Conservation (phyloP, 2,329 filamentous ascomycete genomes). For the Cytospora leucostoma region DNA sequence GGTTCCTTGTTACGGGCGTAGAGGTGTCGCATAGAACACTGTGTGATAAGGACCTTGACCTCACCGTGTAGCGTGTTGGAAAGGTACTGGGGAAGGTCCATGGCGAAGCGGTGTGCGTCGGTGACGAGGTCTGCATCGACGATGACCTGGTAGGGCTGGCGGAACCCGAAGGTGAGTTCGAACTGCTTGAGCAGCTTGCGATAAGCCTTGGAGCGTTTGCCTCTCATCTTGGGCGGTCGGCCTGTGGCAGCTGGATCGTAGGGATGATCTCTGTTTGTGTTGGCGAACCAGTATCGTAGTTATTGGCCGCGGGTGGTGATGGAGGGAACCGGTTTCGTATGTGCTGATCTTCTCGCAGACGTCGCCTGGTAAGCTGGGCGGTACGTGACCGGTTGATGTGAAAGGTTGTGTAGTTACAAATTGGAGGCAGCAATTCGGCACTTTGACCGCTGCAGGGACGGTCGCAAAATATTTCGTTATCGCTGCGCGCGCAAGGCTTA, state of each 20-base stretch:
- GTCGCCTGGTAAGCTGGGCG: neutral
- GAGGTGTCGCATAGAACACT: conserved; percentile 72
- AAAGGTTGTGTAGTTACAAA: neutral
- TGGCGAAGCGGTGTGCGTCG: conserved; percentile 81
- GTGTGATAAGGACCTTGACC: conserved; percentile 72
- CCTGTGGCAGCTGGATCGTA: conserved; percentile 9
- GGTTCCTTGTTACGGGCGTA: conserved; percentile 63
- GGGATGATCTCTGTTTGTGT: neutral
- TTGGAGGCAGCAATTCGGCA: neutral
- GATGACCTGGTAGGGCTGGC: conserved; percentile 90
- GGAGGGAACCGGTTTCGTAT: too few relatives aligned
- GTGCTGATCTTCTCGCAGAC: neutral
- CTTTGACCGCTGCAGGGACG: neutral
- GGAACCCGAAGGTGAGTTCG: conserved; percentile 83
- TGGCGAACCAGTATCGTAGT: neutral
- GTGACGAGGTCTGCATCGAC: conserved; percentile 84
- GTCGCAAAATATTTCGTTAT: conserved; percentile 25
- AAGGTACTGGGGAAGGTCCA: conserved; percentile 63
- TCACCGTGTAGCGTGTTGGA: conserved; percentile 61
- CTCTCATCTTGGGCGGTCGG: conserved; percentile 43
- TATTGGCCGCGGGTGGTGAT: neutral
- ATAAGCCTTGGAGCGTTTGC: conserved; percentile 57
- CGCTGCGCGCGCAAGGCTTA: neutral
- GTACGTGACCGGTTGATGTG: neutral
- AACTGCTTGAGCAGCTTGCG: conserved; percentile 92